Evolutionary conservation across 2,329 filamentous ascomycete species (phyloP).

Genomic region (Geoglossum cookeanum): DNA sequence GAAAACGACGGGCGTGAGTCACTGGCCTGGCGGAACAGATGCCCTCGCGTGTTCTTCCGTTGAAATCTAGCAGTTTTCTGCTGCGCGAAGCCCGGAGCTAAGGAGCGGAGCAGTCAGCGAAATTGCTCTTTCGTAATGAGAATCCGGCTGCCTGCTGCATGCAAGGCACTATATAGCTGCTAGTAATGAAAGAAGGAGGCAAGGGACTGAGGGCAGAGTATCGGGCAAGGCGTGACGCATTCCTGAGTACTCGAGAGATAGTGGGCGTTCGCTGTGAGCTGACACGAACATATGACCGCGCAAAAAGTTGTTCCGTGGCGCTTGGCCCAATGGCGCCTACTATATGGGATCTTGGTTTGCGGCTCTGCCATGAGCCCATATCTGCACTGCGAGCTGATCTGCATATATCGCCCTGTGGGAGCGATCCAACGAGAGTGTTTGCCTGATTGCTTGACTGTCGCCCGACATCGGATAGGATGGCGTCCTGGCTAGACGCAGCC

Average conservation of each 20-base stretch:
- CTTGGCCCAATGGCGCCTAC: not conserved
- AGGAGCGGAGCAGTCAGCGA: not conserved
- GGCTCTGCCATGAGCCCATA: not conserved
- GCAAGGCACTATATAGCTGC: not conserved
- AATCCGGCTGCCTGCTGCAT: not conserved
- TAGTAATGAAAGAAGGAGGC: not conserved
- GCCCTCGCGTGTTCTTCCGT: not conserved
- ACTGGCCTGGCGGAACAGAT: not conserved
- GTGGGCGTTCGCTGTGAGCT: not conserved
- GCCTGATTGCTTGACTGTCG: not conserved
- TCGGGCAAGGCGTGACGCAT: not conserved
- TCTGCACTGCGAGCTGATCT: not conserved
- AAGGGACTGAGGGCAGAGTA: not conserved
- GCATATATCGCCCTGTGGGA: not conserved
- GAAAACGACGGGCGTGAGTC: not conserved
- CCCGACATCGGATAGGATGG: not conserved
- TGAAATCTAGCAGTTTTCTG: not conserved
- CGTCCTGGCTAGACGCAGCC: not conserved
- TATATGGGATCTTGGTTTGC: not conserved
- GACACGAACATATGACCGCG: not conserved
- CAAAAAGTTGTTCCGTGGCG: not conserved
- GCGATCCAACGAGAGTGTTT: not conserved
- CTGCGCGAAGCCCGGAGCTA: not conserved
- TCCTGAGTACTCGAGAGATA: not conserved
- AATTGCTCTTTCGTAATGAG: slow-evolving; percentile 2